Percentiles rank a stretch among this genome's conserved stretches.
Evolutionary conservation across 208 protist species (phyloP).

Genomic region (Histomonas meleagridis): DNA sequence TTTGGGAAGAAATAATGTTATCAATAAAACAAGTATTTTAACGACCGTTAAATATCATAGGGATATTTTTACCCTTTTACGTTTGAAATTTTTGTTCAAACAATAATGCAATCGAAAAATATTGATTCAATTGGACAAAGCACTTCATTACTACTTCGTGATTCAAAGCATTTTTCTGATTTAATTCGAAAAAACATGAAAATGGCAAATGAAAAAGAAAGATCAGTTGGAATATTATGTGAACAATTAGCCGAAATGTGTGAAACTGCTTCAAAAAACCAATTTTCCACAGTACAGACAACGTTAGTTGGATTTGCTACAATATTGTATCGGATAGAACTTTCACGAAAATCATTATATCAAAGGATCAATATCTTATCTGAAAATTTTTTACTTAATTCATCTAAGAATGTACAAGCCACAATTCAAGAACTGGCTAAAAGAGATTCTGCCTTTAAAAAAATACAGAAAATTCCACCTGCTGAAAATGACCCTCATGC

Average conservation of each 20-base stretch:
- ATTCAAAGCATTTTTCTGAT: neutral
- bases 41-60: too few species aligned
- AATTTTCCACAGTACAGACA: neutral
- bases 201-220: neutral
- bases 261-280: neutral
- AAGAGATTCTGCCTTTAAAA: neutral
- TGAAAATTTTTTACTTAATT: neutral
- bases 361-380: neutral
- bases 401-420: neutral
- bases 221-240: slow-evolving; percentile 10
- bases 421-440: neutral
- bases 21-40: too few species aligned
- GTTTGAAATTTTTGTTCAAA: too few species aligned
- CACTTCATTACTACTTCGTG: neutral
- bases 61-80: too few species aligned
- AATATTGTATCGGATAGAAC: neutral
- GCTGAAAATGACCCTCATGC: neutral
- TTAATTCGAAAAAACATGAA: neutral
- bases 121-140: neutral
- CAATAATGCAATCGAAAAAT: too few species aligned
- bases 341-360: neutral
- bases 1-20: too few species aligned
- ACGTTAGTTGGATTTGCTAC: neutral
- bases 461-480: neutral
- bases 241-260: slow-evolving; percentile 1